phyloP scores from a whole-genome alignment of 2,329 filamentous ascomycete species.

The Zasmidium cellare region DNA sequence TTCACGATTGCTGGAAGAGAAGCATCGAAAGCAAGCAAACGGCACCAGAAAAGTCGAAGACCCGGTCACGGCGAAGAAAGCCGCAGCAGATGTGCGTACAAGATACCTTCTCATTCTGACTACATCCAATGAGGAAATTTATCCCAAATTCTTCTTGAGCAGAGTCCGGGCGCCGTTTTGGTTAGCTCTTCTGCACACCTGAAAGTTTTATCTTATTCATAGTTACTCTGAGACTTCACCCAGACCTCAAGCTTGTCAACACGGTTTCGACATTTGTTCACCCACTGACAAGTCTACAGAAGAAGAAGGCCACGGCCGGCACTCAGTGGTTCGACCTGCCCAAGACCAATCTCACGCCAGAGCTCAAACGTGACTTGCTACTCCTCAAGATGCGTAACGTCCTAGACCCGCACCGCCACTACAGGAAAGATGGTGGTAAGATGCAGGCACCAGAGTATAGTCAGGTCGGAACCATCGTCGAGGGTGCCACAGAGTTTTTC shows the following conservation, averaged over 20 bases:
- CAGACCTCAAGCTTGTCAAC: slow-evolving; percentile 13
- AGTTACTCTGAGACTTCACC: slow-evolving; percentile 68
- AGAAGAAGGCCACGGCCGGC: slow-evolving; percentile 69
- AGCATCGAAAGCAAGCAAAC: slow-evolving; percentile 44
- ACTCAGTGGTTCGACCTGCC: slow-evolving; percentile 85
- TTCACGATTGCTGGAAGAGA: slow-evolving; percentile 49
- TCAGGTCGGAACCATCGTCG: slow-evolving; percentile 83
- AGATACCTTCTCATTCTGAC: slow-evolving; percentile 26
- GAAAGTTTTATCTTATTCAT: slow-evolving; percentile 66
- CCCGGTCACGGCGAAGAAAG: slow-evolving; percentile 49
- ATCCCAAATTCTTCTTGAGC: slow-evolving; percentile 72
- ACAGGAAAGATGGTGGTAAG: slow-evolving; percentile 81
- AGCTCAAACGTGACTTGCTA: slow-evolving; percentile 86
- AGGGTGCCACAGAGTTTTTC: slow-evolving; percentile 86
- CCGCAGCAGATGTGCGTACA: slow-evolving; percentile 53
- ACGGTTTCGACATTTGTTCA: background rate
- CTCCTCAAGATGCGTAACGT: slow-evolving; percentile 85
- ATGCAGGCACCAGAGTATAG: slow-evolving; percentile 76
- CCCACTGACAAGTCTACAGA: slow-evolving; percentile 41
- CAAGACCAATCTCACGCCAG: slow-evolving; percentile 76
- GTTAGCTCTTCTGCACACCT: slow-evolving; percentile 68
- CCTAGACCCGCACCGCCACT: slow-evolving; percentile 83
- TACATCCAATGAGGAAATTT: slow-evolving; percentile 71
- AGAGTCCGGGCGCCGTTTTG: slow-evolving; percentile 76
- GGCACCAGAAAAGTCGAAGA: slow-evolving; percentile 56